Conservation (phyloP, 2,329 filamentous ascomycete genomes). For the Colletotrichum coccodes region DNA sequence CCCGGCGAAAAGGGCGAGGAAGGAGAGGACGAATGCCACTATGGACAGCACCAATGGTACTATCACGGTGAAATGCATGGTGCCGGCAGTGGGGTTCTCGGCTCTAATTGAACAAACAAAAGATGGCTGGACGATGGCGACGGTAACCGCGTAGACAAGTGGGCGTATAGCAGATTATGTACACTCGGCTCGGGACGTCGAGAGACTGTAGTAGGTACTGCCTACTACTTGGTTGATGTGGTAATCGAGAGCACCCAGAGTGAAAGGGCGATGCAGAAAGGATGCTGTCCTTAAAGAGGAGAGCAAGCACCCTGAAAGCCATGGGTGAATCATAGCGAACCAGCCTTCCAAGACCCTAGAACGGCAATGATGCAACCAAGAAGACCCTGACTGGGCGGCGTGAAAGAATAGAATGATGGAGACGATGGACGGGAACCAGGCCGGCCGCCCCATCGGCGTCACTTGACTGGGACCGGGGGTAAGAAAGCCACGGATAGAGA, state of each 20-base stretch:
- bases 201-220: conserved; percentile 1
- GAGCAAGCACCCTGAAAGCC: conserved; percentile 2
- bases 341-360: background rate
- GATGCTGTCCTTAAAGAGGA: conserved; percentile 7
- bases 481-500: background rate
- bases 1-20: conserved; percentile 52
- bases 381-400: conserved; percentile 10
- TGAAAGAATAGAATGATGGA: conserved; percentile 20
- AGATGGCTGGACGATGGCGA: background rate
- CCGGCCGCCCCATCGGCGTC: conserved; percentile 7
- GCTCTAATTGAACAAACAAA: background rate
- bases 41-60: conserved; percentile 50
- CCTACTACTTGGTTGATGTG: background rate
- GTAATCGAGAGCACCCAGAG: background rate
- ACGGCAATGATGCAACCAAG: conserved; percentile 30
- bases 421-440: conserved; percentile 12
- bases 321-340: conserved; percentile 16
- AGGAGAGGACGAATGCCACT: conserved; percentile 50
- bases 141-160: background rate
- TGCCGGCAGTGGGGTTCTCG: conserved; percentile 3
- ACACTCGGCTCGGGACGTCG: background rate
- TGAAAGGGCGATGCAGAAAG: background rate
- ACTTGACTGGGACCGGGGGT: conserved; percentile 10
- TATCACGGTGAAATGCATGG: conserved; percentile 42
- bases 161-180: background rate